phyloP scores from a whole-genome alignment of 208 protist species.

The Lotmaria passim region DNA sequence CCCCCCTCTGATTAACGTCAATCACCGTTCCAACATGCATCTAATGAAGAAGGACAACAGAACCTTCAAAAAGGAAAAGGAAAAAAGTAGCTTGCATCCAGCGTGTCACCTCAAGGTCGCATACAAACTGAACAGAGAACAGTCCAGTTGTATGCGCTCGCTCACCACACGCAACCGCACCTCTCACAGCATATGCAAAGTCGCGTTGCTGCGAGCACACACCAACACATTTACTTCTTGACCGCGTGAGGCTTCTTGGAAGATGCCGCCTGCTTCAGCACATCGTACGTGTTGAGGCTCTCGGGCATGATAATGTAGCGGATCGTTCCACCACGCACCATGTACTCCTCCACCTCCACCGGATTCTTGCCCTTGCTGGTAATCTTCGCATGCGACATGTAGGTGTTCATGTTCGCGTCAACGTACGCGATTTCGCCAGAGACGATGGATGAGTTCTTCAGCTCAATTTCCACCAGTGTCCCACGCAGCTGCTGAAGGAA shows the following conservation, averaged over 20 bases:
- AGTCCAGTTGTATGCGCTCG: too few relatives aligned
- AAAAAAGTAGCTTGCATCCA: too few relatives aligned
- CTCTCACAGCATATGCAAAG: too few relatives aligned
- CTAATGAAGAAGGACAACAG: too few relatives aligned
- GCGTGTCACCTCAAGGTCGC: too few relatives aligned
- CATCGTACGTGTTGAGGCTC: conserved; percentile 95
- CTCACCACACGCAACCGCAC: too few relatives aligned
- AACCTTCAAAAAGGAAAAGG: too few relatives aligned
- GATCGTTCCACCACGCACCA: conserved; percentile 98
- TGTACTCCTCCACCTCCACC: conserved; percentile 95
- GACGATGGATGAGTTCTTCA: conserved; percentile 99
- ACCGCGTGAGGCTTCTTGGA: conserved; percentile 27
- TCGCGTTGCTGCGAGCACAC: too few relatives aligned
- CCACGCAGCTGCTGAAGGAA: conserved; percentile 98
- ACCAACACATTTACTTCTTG: conserved; percentile 26
- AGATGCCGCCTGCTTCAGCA: conserved; percentile 64
- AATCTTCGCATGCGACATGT: conserved; percentile 98
- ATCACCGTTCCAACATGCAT: too few relatives aligned
- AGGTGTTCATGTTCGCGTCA: conserved; percentile 97
- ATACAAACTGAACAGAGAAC: too few relatives aligned
- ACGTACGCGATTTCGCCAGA: conserved; percentile 85
- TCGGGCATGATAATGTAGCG: conserved; percentile 98
- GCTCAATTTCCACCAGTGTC: conserved; percentile 98
- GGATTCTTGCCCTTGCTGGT: conserved; percentile 96
- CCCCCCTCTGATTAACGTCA: too few relatives aligned